These are phyloP conservation scores for Colletotrichum aenigma DNA, from an alignment of 2,329 filamentous ascomycete species.

Conservation along the genomic window DNA sequence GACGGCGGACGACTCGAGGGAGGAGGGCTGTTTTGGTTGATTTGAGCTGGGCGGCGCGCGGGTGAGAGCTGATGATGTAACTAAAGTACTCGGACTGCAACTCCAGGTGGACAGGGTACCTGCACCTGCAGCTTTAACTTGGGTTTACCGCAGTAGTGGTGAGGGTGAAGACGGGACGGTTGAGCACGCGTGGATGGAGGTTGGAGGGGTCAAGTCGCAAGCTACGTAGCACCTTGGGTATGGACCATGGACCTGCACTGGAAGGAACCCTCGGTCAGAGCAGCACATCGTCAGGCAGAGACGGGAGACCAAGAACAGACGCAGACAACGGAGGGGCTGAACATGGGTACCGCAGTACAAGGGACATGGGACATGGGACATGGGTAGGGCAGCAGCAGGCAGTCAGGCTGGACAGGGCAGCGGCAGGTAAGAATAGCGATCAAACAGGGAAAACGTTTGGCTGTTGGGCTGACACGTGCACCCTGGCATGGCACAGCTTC, in stretches of 20 bases:
- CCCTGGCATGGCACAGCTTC: conserved; percentile 12
- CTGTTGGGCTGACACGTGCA: conserved; percentile 22
- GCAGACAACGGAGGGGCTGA: not conserved
- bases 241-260: not conserved
- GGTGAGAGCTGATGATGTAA: conserved; percentile 17
- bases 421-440: conserved; percentile 13
- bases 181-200: not conserved
- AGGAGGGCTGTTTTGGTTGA: not conserved
- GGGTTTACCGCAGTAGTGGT: not conserved
- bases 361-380: not conserved
- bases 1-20: not conserved
- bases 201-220: conserved; percentile 1
- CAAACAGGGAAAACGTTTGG: conserved; percentile 18
- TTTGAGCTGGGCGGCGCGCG: not conserved
- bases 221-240: not conserved
- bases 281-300: not conserved
- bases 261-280: not conserved
- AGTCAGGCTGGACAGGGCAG: not conserved
- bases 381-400: not conserved
- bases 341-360: not conserved
- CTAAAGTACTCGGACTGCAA: conserved; percentile 16
- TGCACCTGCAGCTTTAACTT: not conserved
- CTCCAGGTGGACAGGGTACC: not conserved
- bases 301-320: not conserved
- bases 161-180: not conserved